phyloP scores from a whole-genome alignment of 2,329 filamentous ascomycete genomes.

The Lachnellula cervina region DNA sequence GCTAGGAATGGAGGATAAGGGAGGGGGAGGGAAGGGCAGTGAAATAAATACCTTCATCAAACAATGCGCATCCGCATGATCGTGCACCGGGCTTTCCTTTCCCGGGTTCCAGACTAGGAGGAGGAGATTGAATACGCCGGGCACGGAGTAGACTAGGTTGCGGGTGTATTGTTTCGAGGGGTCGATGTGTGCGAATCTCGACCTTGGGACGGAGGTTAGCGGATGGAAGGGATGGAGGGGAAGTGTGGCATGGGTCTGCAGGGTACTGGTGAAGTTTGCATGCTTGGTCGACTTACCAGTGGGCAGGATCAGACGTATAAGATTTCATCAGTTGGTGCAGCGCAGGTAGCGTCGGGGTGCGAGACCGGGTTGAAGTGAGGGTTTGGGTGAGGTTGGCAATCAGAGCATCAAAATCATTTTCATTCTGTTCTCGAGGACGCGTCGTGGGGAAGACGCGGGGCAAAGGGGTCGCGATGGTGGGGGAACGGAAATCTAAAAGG shows the following conservation, averaged over 20 bases:
- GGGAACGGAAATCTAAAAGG: neutral
- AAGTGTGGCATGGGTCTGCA: neutral
- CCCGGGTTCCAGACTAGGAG: slow-evolving; percentile 87
- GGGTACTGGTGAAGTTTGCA: neutral
- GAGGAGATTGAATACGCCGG: slow-evolving; percentile 60
- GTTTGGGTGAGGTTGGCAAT: slow-evolving; percentile 5
- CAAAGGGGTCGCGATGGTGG: neutral
- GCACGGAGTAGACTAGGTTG: slow-evolving; percentile 85
- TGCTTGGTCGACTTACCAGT: slow-evolving; percentile 51
- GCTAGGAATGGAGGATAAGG: neutral
- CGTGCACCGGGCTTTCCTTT: slow-evolving; percentile 79
- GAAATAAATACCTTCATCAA: slow-evolving; percentile 66
- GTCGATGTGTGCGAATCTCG: slow-evolving; percentile 67
- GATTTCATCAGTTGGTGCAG: slow-evolving; percentile 16
- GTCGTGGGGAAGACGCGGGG: neutral
- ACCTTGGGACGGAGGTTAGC: neutral
- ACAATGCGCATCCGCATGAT: slow-evolving; percentile 85
- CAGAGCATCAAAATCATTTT: slow-evolving; percentile 14
- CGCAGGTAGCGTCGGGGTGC: slow-evolving; percentile 13
- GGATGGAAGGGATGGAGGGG: neutral
- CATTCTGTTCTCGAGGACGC: neutral
- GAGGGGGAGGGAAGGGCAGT: neutral
- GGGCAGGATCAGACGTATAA: slow-evolving; percentile 18
- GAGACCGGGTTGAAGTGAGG: slow-evolving; percentile 3
- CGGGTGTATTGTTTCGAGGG: slow-evolving; percentile 69